Conservation (phyloP, 78 protist species). For the Paratrimastix pyriformis region DNA sequence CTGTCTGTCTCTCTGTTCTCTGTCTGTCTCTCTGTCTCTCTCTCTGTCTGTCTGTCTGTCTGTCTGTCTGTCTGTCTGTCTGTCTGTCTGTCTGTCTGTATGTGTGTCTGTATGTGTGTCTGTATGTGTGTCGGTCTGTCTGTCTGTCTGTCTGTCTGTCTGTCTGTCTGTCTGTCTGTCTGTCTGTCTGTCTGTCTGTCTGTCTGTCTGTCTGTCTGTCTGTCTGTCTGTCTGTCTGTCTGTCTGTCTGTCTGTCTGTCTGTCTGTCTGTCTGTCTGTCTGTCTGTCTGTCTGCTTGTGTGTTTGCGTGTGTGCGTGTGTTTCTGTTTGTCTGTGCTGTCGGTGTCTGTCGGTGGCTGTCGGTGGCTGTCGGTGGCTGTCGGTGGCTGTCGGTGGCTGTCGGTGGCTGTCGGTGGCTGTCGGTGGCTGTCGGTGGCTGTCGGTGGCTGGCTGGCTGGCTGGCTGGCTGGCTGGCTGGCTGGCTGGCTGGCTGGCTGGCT, state of each 20-base stretch:
- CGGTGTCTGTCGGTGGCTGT: constrained; percentile 6
- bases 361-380: not conserved
- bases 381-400: not conserved
- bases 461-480: too few species aligned
- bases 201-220: not conserved
- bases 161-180: not conserved
- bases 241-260: not conserved
- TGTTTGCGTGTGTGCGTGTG: too few species aligned
- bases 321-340: too few species aligned
- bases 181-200: too few species aligned
- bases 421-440: not conserved
- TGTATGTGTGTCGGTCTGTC: not conserved
- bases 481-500: too few species aligned
- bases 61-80: constrained; percentile 1
- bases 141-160: not conserved
- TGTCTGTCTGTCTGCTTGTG: too few species aligned
- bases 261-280: constrained; percentile 10
- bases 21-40: not conserved
- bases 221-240: not conserved
- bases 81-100: too few species aligned
- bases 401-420: not conserved
- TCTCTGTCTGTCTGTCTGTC: constrained; percentile 10
- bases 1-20: not conserved
- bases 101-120: too few species aligned
- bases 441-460: too few species aligned